Evolutionary conservation across 83 land plant genomes (phyloP).

Genomic region (Thuja plicata): DNA sequence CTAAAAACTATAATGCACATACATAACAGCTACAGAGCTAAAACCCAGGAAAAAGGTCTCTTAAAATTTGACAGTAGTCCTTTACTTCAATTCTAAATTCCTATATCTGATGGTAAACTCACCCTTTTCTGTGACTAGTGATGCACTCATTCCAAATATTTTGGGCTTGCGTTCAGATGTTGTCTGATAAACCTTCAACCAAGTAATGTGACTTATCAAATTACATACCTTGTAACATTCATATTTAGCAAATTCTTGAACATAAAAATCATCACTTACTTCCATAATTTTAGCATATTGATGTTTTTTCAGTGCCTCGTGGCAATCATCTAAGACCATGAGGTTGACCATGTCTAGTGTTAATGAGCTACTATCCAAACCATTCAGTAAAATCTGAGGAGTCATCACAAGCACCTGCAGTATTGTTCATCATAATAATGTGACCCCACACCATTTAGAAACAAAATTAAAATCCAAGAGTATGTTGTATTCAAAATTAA

Average conservation of each 20-base stretch:
- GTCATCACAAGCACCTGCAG: no score
- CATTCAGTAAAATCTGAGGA: no score
- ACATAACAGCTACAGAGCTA: not conserved
- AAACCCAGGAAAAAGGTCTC: not conserved
- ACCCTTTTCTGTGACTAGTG: slow-evolving; percentile 82
- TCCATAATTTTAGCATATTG: no score
- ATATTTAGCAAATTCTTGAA: not conserved
- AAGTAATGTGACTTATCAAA: not conserved
- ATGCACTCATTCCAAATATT: slow-evolving; percentile 94
- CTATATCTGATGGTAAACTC: slow-evolving; percentile 4
- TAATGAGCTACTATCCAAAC: no score
- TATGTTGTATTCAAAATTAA: no score
- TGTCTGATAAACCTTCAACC: slow-evolving; percentile 60
- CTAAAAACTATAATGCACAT: no score
- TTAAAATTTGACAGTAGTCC: not conserved
- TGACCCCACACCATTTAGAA: no score
- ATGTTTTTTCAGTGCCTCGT: no score
- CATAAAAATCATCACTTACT: slow-evolving; percentile 27
- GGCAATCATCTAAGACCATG: no score
- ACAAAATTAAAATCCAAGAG: no score
- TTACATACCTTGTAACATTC: not conserved
- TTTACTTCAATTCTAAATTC: not conserved
- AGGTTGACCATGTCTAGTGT: no score
- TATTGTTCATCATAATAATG: no score
- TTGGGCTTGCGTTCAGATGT: slow-evolving; percentile 43